Evolutionary conservation across 805 yeast species (phyloP).

Genomic region (Candida pseudoglaebosa): DNA sequence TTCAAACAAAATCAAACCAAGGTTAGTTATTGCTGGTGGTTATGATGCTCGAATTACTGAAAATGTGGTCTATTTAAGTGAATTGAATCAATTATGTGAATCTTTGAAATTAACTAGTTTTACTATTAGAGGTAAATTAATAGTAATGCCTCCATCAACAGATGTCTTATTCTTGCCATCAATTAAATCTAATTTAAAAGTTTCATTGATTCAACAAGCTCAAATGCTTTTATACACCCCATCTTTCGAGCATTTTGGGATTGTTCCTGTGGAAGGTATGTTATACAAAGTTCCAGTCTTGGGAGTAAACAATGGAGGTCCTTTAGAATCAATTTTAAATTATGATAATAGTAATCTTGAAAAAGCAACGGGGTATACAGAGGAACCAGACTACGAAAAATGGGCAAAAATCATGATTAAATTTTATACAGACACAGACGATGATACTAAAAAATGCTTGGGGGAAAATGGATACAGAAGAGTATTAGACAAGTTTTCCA

Average conservation of each 20-base stretch:
- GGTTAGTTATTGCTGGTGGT: constrained; percentile 84
- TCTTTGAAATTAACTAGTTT: constrained; percentile 40
- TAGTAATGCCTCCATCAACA: constrained; percentile 29
- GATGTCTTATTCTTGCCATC: constrained; percentile 79
- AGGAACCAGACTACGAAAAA: constrained; percentile 39
- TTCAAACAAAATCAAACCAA: constrained; percentile 28
- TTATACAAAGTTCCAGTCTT: constrained; percentile 74
- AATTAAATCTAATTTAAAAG: constrained; percentile 59
- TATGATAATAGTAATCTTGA: constrained; percentile 22
- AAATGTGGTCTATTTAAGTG: constrained; percentile 66
- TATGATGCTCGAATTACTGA: constrained; percentile 74
- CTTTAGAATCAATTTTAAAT: constrained; percentile 66
- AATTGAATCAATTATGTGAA: constrained; percentile 50
- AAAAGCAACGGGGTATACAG: constrained; percentile 62
- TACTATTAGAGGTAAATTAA: constrained; percentile 41
- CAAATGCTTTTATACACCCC: constrained; percentile 82
- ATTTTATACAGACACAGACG: constrained; percentile 25
- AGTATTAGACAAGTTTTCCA: constrained; percentile 38
- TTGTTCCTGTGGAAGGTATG: constrained; percentile 97
- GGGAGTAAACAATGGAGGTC: constrained; percentile 90
- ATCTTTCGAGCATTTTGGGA: constrained; percentile 90
- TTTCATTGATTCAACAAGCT: constrained; percentile 54
- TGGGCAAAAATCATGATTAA: constrained; percentile 55
- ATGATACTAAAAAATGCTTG: constrained; percentile 16
- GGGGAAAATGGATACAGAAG: constrained; percentile 35